phyloP scores from a whole-genome alignment of 2,329 filamentous ascomycete genomes.

The Pyricularia sp. region DNA sequence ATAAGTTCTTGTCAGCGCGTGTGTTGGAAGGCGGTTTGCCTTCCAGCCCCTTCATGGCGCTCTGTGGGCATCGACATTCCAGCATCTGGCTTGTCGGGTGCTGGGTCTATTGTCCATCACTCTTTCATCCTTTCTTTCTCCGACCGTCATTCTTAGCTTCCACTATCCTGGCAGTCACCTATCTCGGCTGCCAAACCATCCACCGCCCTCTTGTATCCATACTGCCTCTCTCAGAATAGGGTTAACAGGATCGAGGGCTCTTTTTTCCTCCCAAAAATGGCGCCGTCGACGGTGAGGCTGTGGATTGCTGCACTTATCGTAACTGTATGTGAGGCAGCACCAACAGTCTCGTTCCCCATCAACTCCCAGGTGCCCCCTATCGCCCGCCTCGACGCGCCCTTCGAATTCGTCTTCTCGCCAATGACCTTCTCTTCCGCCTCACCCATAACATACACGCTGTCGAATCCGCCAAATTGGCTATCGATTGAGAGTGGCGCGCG shows the following conservation, averaged over 20 bases:
- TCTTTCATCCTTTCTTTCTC: not conserved
- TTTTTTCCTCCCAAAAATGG: not conserved
- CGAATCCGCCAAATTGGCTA: conserved; percentile 58
- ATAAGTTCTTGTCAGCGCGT: not conserved
- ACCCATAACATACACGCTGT: conserved; percentile 53
- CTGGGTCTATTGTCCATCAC: not conserved
- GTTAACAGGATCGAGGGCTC: not conserved
- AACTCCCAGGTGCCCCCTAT: conserved; percentile 77
- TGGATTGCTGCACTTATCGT: not conserved
- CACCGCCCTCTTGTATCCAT: not conserved
- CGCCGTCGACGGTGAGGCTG: not conserved
- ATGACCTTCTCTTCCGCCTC: conserved; percentile 57
- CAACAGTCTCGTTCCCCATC: conserved; percentile 52
- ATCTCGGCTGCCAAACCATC: not conserved
- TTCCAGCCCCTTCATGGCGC: not conserved
- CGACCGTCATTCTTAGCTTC: not conserved
- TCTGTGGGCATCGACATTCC: not conserved
- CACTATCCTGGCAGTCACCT: not conserved
- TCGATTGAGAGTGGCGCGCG: conserved; percentile 52
- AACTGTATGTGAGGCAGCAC: conserved; percentile 17
- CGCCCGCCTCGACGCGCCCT: conserved; percentile 53
- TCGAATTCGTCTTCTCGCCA: conserved; percentile 57
- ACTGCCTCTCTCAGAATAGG: not conserved
- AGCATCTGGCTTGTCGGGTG: not conserved
- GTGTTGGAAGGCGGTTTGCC: not conserved